phyloP scores from a whole-genome alignment of 192 early-diverging fungal genomes.

The Rhizophlyctis rosea region DNA sequence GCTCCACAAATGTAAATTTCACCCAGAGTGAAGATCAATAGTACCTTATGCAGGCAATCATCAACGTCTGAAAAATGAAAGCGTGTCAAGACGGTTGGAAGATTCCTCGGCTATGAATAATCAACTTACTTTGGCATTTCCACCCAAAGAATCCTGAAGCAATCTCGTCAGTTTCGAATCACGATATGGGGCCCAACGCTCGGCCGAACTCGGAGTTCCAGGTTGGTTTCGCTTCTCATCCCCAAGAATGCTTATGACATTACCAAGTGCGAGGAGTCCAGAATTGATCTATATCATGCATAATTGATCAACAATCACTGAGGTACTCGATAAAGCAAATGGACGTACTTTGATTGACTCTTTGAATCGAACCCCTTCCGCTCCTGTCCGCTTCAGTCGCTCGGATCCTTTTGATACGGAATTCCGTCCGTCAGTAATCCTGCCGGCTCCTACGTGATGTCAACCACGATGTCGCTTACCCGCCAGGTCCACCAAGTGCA shows the following conservation, averaged over 20 bases:
- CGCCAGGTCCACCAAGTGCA: conserved; percentile 89
- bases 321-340: neutral
- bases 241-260: conserved; percentile 92
- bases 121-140: conserved; percentile 57
- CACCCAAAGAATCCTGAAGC: conserved; percentile 73
- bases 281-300: conserved; percentile 73
- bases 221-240: conserved; percentile 34
- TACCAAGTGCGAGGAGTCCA: conserved; percentile 90
- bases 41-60: conserved; percentile 51
- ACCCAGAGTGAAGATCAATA: conserved; percentile 7
- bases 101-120: neutral
- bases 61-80: conserved; percentile 42
- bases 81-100: neutral
- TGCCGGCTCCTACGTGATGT: too few relatives aligned
- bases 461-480: conserved; percentile 27
- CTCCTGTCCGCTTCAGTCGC: conserved; percentile 70
- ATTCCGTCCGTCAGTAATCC: too few relatives aligned
- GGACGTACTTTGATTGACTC: conserved; percentile 46
- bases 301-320: conserved; percentile 37
- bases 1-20: conserved; percentile 53
- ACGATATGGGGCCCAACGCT: conserved; percentile 82
- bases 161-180: conserved; percentile 88
- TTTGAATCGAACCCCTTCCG: conserved; percentile 53
- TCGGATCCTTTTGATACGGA: too few relatives aligned
- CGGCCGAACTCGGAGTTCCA: neutral